A percentile compares a stretch with the other conserved stretches of the same genome.
These are phyloP conservation scores for Penicillium sp. DNA, from an alignment of 2,329 filamentous ascomycete genomes.

Conservation along the genomic window DNA sequence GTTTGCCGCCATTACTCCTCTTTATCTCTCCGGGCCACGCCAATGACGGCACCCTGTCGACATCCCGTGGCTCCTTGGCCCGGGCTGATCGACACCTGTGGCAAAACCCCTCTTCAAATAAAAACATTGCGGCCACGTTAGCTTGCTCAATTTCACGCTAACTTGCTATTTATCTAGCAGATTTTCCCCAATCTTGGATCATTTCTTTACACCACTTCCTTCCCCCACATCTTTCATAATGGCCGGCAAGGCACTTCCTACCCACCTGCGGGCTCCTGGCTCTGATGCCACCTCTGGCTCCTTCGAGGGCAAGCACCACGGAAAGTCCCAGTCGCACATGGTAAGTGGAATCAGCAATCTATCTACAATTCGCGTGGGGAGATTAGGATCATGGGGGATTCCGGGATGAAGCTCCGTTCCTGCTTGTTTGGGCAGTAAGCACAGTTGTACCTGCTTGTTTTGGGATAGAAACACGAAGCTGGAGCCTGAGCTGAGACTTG, in stretches of 20 bases:
- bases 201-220: conserved; percentile 3
- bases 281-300: conserved; percentile 35
- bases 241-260: conserved; percentile 76
- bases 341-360: conserved; percentile 40
- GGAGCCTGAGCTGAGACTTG: neutral
- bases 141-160: neutral
- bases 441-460: neutral
- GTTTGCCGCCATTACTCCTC: conserved; percentile 1
- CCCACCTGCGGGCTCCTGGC: conserved; percentile 72
- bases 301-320: conserved; percentile 52
- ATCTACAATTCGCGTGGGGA: neutral
- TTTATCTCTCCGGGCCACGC: conserved; percentile 1
- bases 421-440: neutral
- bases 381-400: neutral
- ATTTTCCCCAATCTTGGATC: neutral
- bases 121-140: conserved; percentile 9
- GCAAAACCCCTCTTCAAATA: conserved; percentile 18
- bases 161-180: neutral
- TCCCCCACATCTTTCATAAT: conserved; percentile 48
- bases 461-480: neutral
- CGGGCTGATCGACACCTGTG: conserved; percentile 29
- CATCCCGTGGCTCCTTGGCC: conserved; percentile 17
- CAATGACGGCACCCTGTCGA: conserved; percentile 34
- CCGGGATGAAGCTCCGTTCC: conserved; percentile 3
- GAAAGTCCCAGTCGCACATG: conserved; percentile 58